phyloP scores from a whole-genome alignment of 2,329 filamentous ascomycete species.

The Amauroascus verrucosus region DNA sequence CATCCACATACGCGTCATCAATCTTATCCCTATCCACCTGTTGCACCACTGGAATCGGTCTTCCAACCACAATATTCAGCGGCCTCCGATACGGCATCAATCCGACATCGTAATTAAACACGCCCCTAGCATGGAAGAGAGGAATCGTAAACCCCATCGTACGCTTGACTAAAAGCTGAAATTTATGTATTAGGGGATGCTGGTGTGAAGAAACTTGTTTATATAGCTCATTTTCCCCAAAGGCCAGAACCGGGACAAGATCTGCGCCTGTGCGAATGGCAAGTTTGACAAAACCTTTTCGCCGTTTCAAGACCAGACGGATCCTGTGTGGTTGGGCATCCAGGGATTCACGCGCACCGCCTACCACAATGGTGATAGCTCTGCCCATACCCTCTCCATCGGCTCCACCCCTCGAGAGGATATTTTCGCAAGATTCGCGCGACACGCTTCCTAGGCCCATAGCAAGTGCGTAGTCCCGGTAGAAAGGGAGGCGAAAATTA shows the following conservation, averaged over 20 bases:
- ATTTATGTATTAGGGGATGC: constrained; percentile 67
- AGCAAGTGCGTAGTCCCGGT: constrained; percentile 84
- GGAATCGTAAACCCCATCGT: constrained; percentile 87
- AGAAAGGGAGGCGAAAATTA: constrained; percentile 89
- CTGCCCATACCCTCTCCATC: constrained; percentile 79
- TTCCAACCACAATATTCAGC: constrained; percentile 80
- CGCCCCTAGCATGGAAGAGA: constrained; percentile 76
- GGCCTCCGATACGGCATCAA: constrained; percentile 86
- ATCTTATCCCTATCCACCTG: constrained; percentile 50
- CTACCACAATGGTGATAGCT: constrained; percentile 92
- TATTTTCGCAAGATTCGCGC: constrained; percentile 81
- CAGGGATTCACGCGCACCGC: constrained; percentile 83
- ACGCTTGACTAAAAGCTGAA: constrained; percentile 76
- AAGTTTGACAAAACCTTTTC: constrained; percentile 90
- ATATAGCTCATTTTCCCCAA: constrained; percentile 94
- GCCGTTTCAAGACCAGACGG: constrained; percentile 66
- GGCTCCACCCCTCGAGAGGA: constrained; percentile 66
- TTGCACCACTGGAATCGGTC: constrained; percentile 61
- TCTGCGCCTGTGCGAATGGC: constrained; percentile 88
- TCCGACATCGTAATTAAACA: constrained; percentile 97
- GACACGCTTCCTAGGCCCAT: constrained; percentile 84
- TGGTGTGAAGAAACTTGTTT: constrained; percentile 70
- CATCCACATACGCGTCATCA: constrained; percentile 63
- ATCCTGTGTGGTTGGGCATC: constrained; percentile 72
- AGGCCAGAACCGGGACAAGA: constrained; percentile 80